Percentiles rank a stretch among this genome's conserved stretches.
These are phyloP conservation scores for Alternaria brassicae DNA, from an alignment of 2,329 filamentous ascomycete genomes.

Conservation along the genomic window DNA sequence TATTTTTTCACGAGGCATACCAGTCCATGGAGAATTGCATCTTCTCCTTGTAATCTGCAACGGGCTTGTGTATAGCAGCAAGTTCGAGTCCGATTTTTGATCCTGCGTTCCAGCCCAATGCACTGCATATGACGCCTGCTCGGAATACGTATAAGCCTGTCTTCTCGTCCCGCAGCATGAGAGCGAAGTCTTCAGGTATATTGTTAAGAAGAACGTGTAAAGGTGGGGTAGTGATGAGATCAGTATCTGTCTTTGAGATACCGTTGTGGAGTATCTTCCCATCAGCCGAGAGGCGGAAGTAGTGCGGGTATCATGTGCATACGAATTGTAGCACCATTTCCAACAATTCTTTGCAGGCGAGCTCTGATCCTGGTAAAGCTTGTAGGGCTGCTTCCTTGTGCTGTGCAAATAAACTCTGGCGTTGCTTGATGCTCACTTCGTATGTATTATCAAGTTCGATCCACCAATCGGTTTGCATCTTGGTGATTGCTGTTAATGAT, in stretches of 20 bases:
- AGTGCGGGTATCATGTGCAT: constrained; percentile 76
- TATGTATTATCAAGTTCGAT: constrained; percentile 85
- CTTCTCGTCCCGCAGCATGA: constrained; percentile 73
- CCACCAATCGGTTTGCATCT: constrained; percentile 85
- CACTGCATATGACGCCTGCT: constrained; percentile 78
- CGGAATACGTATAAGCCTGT: constrained; percentile 77
- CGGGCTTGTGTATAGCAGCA: constrained; percentile 72
- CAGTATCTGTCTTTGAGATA: constrained; percentile 68
- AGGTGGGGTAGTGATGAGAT: constrained; percentile 68
- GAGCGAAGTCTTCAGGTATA: constrained; percentile 82
- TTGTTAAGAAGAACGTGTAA: constrained; percentile 76
- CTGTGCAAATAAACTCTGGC: constrained; percentile 68
- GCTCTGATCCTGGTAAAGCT: constrained; percentile 74
- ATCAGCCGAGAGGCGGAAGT: constrained; percentile 65
- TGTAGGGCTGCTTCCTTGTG: constrained; percentile 71
- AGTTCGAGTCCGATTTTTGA: constrained; percentile 76
- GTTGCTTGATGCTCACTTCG: constrained; percentile 69
- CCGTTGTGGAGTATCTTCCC: constrained; percentile 70
- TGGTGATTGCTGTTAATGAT: constrained; percentile 68
- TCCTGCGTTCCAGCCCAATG: constrained; percentile 79
- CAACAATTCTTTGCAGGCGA: constrained; percentile 86
- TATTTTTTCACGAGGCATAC: constrained; percentile 51
- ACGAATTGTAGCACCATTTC: constrained; percentile 84
- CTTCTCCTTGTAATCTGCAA: constrained; percentile 86
- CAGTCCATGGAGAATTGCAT: constrained; percentile 89